Evolutionary conservation across 106 monocot genomes (phyloP).

Genomic region (Agapanthus africanus): DNA sequence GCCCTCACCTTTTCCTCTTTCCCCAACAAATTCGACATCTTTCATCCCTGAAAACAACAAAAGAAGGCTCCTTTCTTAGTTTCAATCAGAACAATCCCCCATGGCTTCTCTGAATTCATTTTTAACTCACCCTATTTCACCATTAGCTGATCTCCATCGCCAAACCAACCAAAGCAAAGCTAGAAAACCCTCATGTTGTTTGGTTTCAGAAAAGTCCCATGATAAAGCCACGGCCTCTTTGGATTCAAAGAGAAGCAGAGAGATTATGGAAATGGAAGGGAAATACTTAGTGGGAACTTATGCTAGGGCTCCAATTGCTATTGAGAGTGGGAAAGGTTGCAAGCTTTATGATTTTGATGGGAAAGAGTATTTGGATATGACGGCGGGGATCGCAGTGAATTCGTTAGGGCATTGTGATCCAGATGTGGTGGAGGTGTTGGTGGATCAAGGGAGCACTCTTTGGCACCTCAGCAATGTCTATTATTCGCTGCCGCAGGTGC

Average conservation of each 20-base stretch:
- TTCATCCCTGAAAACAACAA: too few species aligned
- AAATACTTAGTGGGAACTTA: conserved; percentile 62
- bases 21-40: too few species aligned
- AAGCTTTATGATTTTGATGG: conserved; percentile 70
- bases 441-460: conserved; percentile 56
- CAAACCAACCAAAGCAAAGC: not conserved
- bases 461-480: conserved; percentile 81
- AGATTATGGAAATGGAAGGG: conserved; percentile 50
- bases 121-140: conserved; percentile 1
- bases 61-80: too few species aligned
- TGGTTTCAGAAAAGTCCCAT: not conserved
- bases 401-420: conserved; percentile 71
- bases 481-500: conserved; percentile 62
- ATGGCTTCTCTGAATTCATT: conserved; percentile 13
- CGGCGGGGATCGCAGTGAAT: conserved; percentile 82
- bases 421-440: conserved; percentile 50
- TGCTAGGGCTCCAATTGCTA: conserved; percentile 51
- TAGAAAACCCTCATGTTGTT: not conserved
- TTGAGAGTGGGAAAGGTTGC: conserved; percentile 65
- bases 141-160: not conserved
- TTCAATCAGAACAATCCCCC: too few species aligned
- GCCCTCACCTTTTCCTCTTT: too few species aligned
- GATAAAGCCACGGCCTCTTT: conserved; percentile 16
- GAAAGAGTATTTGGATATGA: conserved; percentile 75
- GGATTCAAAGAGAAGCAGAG: conserved; percentile 24